Percentiles rank a stretch among this genome's conserved stretches.
Evolutionary conservation across 2,329 filamentous ascomycete species (phyloP).

Genomic region (Fusarium kyushuense): DNA sequence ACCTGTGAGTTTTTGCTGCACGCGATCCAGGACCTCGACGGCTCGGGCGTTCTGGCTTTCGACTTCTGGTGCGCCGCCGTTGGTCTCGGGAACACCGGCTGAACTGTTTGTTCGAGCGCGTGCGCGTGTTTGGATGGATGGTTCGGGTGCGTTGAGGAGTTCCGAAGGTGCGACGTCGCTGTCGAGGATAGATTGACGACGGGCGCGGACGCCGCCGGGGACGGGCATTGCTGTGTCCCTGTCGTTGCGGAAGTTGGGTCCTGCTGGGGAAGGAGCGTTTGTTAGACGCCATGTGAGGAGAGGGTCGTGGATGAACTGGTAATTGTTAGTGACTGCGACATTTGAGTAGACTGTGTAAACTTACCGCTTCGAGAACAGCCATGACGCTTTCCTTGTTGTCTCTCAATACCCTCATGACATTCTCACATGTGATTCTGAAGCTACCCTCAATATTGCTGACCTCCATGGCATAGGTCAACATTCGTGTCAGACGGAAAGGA

Average conservation of each 20-base stretch:
- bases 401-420: slow-evolving; percentile 95
- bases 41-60: slow-evolving; percentile 96
- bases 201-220: slow-evolving; percentile 63
- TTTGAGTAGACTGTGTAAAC: slow-evolving; percentile 53
- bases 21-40: slow-evolving; percentile 88
- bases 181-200: slow-evolving; percentile 78
- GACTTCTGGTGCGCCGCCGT: slow-evolving; percentile 60
- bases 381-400: slow-evolving; percentile 99
- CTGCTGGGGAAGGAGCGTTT: slow-evolving; percentile 70
- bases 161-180: slow-evolving; percentile 70
- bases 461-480: slow-evolving; percentile 99
- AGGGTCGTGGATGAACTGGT: slow-evolving; percentile 97
- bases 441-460: slow-evolving; percentile 99
- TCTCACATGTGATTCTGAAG: slow-evolving; percentile 97
- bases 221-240: slow-evolving; percentile 66
- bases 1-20: slow-evolving; percentile 95
- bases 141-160: slow-evolving; percentile 63
- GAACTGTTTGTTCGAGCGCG: slow-evolving; percentile 73
- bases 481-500: slow-evolving; percentile 96
- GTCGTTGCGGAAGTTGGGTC: slow-evolving; percentile 75
- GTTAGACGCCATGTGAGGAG: slow-evolving; percentile 95
- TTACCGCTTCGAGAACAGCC: slow-evolving; percentile 96
- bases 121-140: slow-evolving; percentile 61
- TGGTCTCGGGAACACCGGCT: slow-evolving; percentile 53
- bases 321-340: slow-evolving; percentile 1